Evolutionary conservation across 495 filamentous ascomycete species (phyloP).

Genomic region (Neohortaea acidophila): DNA sequence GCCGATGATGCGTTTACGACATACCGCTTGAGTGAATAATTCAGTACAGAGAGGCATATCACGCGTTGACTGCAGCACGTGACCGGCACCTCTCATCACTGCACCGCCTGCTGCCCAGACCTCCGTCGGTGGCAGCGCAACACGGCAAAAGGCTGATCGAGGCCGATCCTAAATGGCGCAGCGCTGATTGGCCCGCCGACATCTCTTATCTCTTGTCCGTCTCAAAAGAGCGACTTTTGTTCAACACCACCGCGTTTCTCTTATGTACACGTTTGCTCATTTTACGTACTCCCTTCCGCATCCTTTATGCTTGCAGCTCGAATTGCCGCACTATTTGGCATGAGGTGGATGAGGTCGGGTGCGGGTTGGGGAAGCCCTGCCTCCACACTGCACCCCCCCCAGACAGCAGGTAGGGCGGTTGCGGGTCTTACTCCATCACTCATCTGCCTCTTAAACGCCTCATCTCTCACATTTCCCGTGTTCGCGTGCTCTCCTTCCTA

Average conservation of each 20-base stretch:
- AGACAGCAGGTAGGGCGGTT: neutral
- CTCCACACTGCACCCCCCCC: too few relatives aligned
- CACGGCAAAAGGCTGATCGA: too few relatives aligned
- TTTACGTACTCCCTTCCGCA: neutral
- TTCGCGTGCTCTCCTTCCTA: neutral
- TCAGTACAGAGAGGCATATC: too few relatives aligned
- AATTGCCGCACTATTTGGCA: neutral
- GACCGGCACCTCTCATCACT: too few relatives aligned
- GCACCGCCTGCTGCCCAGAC: too few relatives aligned
- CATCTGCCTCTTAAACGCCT: neutral
- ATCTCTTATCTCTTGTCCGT: neutral
- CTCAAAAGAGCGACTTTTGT: neutral
- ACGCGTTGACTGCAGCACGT: too few relatives aligned
- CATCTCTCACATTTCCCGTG: too few relatives aligned
- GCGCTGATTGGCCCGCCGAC: neutral
- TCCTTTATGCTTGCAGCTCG: neutral
- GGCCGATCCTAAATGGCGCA: too few relatives aligned
- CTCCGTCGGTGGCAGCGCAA: too few relatives aligned
- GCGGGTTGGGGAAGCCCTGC: too few relatives aligned
- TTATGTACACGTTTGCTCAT: neutral
- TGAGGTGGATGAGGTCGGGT: neutral
- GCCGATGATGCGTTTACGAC: too few relatives aligned
- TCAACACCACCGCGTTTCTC: neutral
- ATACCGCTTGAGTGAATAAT: too few relatives aligned
- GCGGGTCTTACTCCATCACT: neutral